phyloP scores from a whole-genome alignment of 768 basidiomycete species.

The Leccinum arenicola region DNA sequence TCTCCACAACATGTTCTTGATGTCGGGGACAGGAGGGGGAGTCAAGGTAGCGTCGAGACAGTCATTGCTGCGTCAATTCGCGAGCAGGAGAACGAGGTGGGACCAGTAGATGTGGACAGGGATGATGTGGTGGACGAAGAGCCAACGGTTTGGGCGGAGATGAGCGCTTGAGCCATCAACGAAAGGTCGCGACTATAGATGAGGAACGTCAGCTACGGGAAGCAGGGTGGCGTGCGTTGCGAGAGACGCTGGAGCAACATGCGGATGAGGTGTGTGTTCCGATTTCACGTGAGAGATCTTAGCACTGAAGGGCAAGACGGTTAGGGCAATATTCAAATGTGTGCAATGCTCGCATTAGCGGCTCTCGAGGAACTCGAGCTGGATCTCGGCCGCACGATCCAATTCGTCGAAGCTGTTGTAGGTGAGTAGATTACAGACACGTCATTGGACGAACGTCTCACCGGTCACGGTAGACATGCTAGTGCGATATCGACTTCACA shows the following conservation, averaged over 20 bases:
- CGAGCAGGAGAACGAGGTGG: conserved; percentile 32
- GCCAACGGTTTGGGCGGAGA: conserved; percentile 25
- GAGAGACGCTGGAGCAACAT: conserved; percentile 54
- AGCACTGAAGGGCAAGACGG: conserved; percentile 1
- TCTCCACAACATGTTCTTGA: conserved; percentile 16
- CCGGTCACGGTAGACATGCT: conserved; percentile 50
- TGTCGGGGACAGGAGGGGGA: conserved; percentile 44
- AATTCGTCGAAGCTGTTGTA: conserved; percentile 72
- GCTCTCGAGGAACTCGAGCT: conserved; percentile 57
- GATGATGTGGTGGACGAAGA: conserved; percentile 30
- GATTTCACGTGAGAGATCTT: neutral
- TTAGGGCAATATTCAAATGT: conserved; percentile 80
- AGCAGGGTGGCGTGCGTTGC: conserved; percentile 55
- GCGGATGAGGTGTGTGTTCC: conserved; percentile 52
- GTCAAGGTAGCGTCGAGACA: conserved; percentile 68
- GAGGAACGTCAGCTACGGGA: conserved; percentile 53
- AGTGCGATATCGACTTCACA: conserved; percentile 56
- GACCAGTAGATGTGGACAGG: conserved; percentile 17
- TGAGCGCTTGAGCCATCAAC: conserved; percentile 15
- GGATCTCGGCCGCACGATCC: conserved; percentile 38
- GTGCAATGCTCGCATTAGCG: conserved; percentile 65
- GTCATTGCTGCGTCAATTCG: conserved; percentile 57
- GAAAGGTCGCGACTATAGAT: conserved; percentile 30
- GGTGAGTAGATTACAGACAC: conserved; percentile 42
- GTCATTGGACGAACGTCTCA: neutral